Evolutionary conservation across 352 stramenopile species (phyloP).

Genomic region (Plasmopara halstedii): DNA sequence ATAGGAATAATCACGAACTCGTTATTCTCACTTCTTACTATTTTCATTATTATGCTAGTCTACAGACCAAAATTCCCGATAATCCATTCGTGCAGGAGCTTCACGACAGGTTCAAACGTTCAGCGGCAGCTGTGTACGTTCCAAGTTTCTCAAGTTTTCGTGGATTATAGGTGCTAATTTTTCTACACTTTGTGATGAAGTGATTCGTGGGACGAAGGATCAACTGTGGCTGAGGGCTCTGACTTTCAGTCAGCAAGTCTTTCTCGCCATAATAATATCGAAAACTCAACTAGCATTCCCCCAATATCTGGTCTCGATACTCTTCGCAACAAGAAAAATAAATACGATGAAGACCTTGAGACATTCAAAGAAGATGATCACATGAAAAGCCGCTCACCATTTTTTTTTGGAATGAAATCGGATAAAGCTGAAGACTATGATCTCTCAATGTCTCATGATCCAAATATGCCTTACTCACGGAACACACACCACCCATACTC

Average conservation of each 20-base stretch:
- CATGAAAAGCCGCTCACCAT: slow-evolving; percentile 23
- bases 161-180: neutral
- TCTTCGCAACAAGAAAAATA: slow-evolving; percentile 9
- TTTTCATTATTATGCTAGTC: slow-evolving; percentile 17
- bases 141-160: too few species aligned
- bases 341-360: slow-evolving; percentile 8
- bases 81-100: slow-evolving; percentile 50
- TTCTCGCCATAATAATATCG: slow-evolving; percentile 9
- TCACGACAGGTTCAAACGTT: slow-evolving; percentile 40
- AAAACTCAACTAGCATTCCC: slow-evolving; percentile 13
- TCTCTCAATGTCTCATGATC: slow-evolving; percentile 30
- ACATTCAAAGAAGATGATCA: slow-evolving; percentile 16
- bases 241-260: slow-evolving; percentile 7
- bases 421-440: slow-evolving; percentile 10
- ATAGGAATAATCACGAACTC: neutral
- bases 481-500: slow-evolving; percentile 4
- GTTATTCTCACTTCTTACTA: neutral
- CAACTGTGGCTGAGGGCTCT: slow-evolving; percentile 4
- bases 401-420: slow-evolving; percentile 43
- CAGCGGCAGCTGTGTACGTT: slow-evolving; percentile 37
- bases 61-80: slow-evolving; percentile 33
- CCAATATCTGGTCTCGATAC: slow-evolving; percentile 24
- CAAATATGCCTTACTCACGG: slow-evolving; percentile 23
- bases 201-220: slow-evolving; percentile 41
- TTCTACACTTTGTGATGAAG: slow-evolving; percentile 19